Percentiles rank a stretch among this genome's conserved stretches.
Evolutionary conservation across 176 grass and related monocot species (phyloP).

Genomic region (Hyparrhenia diplandra): DNA sequence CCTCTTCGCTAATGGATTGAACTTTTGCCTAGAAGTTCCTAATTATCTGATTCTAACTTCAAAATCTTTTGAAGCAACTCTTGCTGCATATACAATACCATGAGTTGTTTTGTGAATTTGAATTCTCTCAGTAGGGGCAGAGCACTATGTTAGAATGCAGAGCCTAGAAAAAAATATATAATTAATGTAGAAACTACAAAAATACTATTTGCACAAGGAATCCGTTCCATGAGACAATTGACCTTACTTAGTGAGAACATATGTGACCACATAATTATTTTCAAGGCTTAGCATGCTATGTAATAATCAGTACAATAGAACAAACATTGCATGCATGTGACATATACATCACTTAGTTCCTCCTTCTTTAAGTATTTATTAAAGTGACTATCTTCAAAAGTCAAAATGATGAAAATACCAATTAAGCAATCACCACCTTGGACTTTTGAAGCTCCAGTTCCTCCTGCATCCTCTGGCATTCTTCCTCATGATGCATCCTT

Average conservation of each 20-base stretch:
- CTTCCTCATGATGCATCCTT: conserved; percentile 68
- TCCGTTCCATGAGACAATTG: not conserved
- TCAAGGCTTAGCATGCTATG: conserved; percentile 18
- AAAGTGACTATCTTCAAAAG: conserved; percentile 22
- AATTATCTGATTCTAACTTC: no score
- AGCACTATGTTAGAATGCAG: not conserved
- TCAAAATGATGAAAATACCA: conserved; percentile 7
- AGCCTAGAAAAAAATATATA: not conserved
- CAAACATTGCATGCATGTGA: not conserved
- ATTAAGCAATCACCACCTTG: conserved; percentile 51
- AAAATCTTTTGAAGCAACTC: no score
- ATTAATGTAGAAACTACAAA: not conserved
- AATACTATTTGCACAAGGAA: not conserved
- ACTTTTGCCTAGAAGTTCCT: no score
- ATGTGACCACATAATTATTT: not conserved
- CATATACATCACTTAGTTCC: conserved; percentile 27
- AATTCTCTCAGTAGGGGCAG: not conserved
- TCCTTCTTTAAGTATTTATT: conserved; percentile 46
- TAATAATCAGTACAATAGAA: not conserved
- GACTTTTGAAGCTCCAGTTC: conserved; percentile 93
- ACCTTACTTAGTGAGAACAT: conserved; percentile 7
- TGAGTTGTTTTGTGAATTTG: not conserved
- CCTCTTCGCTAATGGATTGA: no score
- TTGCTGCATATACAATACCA: no score
- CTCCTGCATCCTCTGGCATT: conserved; percentile 75